These are phyloP conservation scores for Fusarium domesticum DNA, from an alignment of 2,329 filamentous ascomycete genomes.

Conservation along the genomic window DNA sequence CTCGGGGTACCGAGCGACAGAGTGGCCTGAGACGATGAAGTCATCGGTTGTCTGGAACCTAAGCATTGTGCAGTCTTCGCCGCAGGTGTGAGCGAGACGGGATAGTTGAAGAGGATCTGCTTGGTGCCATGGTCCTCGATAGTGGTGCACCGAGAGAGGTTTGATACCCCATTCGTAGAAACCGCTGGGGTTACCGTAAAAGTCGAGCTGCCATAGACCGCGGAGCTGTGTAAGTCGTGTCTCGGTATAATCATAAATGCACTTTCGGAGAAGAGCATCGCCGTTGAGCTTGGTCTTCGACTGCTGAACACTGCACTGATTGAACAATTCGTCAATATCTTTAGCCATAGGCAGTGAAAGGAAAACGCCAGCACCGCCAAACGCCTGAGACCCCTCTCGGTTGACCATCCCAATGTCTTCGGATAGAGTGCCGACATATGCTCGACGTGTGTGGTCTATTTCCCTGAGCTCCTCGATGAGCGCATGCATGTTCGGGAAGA, in stretches of 20 bases:
- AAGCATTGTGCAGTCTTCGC: conserved; percentile 58
- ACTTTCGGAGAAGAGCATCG: conserved; percentile 60
- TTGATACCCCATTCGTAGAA: conserved; percentile 62
- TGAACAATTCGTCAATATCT: conserved; percentile 44
- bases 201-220: conserved; percentile 60
- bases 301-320: conserved; percentile 45
- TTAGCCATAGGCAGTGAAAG: conserved; percentile 51
- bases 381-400: conserved; percentile 61
- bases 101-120: conserved; percentile 55
- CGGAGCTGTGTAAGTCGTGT: conserved; percentile 55
- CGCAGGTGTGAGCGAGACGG: conserved; percentile 57
- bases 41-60: conserved; percentile 54
- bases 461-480: conserved; percentile 47
- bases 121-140: conserved; percentile 58
- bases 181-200: conserved; percentile 58
- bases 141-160: conserved; percentile 62
- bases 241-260: conserved; percentile 61
- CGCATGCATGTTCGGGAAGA: conserved; percentile 58
- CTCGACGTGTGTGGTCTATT: conserved; percentile 49
- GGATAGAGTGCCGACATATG: conserved; percentile 60
- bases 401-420: conserved; percentile 60
- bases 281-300: conserved; percentile 57
- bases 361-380: conserved; percentile 63
- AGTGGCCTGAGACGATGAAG: conserved; percentile 58
- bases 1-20: conserved; percentile 54